phyloP scores from a whole-genome alignment of 495 filamentous ascomycete species.

The Letharia lupina region DNA sequence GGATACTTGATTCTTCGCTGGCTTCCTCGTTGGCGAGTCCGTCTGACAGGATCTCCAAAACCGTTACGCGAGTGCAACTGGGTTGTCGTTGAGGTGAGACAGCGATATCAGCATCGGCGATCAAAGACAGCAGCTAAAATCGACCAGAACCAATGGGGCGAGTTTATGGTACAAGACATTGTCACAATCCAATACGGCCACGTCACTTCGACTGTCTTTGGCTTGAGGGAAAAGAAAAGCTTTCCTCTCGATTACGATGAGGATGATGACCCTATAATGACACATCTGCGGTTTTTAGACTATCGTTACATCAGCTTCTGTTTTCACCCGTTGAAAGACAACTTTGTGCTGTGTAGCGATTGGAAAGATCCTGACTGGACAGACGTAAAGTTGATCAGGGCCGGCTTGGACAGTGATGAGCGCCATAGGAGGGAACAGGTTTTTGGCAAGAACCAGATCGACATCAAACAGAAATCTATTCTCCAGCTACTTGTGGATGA shows the following conservation, averaged over 20 bases:
- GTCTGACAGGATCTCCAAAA: constrained; percentile 57
- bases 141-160: constrained; percentile 80
- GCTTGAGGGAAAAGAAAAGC: constrained; percentile 48
- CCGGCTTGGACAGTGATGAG: constrained; percentile 84
- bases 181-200: constrained; percentile 62
- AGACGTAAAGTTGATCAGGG: constrained; percentile 62
- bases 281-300: constrained; percentile 63
- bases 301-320: constrained; percentile 92
- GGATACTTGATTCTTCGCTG: constrained; percentile 80
- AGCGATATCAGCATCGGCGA: constrained; percentile 5
- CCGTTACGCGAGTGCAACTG: constrained; percentile 69
- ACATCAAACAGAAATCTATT: constrained; percentile 81
- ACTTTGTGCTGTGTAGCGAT: constrained; percentile 71
- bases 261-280: constrained; percentile 73
- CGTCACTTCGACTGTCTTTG: constrained; percentile 80
- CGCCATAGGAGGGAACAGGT: constrained; percentile 73
- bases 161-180: constrained; percentile 66
- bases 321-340: constrained; percentile 80
- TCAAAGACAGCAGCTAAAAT: constrained; percentile 20
- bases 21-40: constrained; percentile 80
- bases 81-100: constrained; percentile 74
- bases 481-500: constrained; percentile 83
- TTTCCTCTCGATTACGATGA: constrained; percentile 55
- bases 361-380: constrained; percentile 95
- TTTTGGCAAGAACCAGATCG: constrained; percentile 82